phyloP scores from a whole-genome alignment of 495 filamentous ascomycete genomes.

The Cercophora samala region DNA sequence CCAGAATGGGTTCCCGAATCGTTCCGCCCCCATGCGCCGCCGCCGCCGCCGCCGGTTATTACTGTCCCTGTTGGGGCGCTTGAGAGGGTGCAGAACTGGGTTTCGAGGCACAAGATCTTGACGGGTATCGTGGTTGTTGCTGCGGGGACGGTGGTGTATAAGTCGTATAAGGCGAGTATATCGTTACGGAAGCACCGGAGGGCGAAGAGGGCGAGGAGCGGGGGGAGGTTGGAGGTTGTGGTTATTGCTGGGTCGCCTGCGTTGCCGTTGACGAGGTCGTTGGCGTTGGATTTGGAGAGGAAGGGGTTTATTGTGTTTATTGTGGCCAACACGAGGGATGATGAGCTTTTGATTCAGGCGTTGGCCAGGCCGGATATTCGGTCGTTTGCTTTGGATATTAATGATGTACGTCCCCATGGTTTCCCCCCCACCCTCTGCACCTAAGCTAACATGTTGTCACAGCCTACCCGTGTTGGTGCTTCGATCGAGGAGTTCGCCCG shows the following conservation, averaged over 20 bases:
- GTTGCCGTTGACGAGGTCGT: conserved; percentile 73
- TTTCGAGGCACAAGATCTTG: conserved; percentile 63
- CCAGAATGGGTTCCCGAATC: conserved; percentile 70
- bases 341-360: conserved; percentile 73
- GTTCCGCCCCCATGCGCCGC: conserved; percentile 56
- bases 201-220: conserved; percentile 73
- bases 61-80: conserved; percentile 36
- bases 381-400: conserved; percentile 77
- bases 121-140: conserved; percentile 65
- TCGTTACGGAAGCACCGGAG: conserved; percentile 62
- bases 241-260: conserved; percentile 80
- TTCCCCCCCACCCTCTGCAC: neutral
- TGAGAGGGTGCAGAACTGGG: conserved; percentile 55
- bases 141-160: conserved; percentile 63
- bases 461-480: conserved; percentile 50
- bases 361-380: conserved; percentile 75
- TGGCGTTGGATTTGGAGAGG: conserved; percentile 81
- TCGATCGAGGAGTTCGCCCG: conserved; percentile 63
- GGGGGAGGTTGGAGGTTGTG: conserved; percentile 85
- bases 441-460: conserved; percentile 25
- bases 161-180: conserved; percentile 60
- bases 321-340: conserved; percentile 71
- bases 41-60: conserved; percentile 43
- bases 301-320: conserved; percentile 93
- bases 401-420: conserved; percentile 49